Evolutionary conservation across 305 asterid species (phyloP).

Genomic region (Stenogyne calaminthoides): DNA sequence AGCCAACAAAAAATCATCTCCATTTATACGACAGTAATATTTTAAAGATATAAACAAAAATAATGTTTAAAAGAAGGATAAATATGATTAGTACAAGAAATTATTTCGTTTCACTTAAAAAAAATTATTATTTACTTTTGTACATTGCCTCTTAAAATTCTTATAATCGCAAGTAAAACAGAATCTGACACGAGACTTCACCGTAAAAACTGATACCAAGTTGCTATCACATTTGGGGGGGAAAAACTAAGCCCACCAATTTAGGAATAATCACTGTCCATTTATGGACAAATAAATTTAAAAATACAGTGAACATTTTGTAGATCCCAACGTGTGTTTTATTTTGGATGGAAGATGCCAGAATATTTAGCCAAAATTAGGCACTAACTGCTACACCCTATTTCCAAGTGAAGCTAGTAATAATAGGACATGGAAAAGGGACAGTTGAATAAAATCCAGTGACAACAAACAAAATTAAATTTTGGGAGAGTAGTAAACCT

Average conservation of each 20-base stretch:
- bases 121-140: too few relatives aligned
- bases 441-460: background rate
- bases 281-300: background rate
- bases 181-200: background rate
- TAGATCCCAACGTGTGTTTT: background rate
- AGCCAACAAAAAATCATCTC: too few relatives aligned
- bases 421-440: slow-evolving; percentile 9
- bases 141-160: too few relatives aligned
- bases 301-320: background rate
- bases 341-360: background rate
- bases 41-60: too few relatives aligned
- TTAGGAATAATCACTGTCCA: background rate
- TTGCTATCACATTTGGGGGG: background rate
- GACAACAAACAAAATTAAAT: background rate
- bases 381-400: background rate
- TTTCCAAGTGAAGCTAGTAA: background rate
- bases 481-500: background rate
- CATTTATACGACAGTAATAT: too few relatives aligned
- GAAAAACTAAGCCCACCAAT: background rate
- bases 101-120: too few relatives aligned
- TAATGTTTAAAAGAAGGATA: too few relatives aligned
- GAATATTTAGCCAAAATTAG: background rate
- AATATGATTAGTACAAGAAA: too few relatives aligned
- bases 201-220: background rate
- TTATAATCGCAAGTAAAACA: background rate